Evolutionary conservation across 768 basidiomycete genomes (phyloP).

Genomic region (Leccinum sublutescens): DNA sequence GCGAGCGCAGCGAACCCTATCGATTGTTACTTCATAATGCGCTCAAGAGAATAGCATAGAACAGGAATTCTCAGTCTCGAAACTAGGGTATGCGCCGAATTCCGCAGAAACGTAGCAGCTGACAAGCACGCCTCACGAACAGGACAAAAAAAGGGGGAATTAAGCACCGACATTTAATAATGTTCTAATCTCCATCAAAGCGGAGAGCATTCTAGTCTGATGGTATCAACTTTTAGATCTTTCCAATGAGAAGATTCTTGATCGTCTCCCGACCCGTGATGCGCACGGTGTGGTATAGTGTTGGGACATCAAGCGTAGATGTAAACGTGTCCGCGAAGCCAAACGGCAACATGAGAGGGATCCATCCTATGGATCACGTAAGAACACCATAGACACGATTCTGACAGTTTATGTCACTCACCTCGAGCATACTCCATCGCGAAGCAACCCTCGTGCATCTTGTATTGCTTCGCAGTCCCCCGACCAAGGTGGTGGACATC

Average conservation of each 20-base stretch:
- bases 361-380: conserved; percentile 71
- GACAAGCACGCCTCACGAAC: not conserved
- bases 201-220: not conserved
- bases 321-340: conserved; percentile 82
- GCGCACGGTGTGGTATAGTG: conserved; percentile 72
- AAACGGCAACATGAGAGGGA: conserved; percentile 94
- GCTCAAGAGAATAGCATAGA: not conserved
- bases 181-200: conserved; percentile 1
- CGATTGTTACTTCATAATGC: not conserved
- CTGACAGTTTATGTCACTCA: conserved; percentile 33
- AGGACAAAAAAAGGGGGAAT: not conserved
- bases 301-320: conserved; percentile 86
- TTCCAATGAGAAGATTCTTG: conserved; percentile 77
- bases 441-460: conserved; percentile 95
- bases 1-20: not conserved
- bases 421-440: conserved; percentile 95
- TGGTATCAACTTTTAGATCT: conserved; percentile 53
- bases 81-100: not conserved
- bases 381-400: not conserved
- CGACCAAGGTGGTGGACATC: conserved; percentile 81
- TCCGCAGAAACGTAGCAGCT: not conserved
- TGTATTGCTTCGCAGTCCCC: conserved; percentile 92
- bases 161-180: not conserved
- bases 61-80: not conserved
- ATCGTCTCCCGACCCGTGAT: conserved; percentile 85